Percentiles rank a stretch among this genome's conserved stretches.
Evolutionary conservation across 2,329 filamentous ascomycete species (phyloP).

Genomic region (Corynespora cassiicola): DNA sequence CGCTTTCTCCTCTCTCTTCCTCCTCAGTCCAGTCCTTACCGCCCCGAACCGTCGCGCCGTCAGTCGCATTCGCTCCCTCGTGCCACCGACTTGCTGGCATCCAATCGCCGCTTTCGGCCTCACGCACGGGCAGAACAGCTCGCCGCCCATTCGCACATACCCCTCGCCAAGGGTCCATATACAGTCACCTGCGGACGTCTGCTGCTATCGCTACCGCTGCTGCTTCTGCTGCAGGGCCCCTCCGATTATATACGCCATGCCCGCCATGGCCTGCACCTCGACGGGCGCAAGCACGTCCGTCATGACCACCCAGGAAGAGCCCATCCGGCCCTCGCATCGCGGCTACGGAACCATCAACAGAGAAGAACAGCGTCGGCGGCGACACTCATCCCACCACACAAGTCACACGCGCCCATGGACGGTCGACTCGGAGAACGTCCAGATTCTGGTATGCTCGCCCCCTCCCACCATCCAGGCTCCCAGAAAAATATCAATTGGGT

Average conservation of each 20-base stretch:
- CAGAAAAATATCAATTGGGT: no score
- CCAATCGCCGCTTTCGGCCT: slow-evolving; percentile 17
- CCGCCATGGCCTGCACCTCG: slow-evolving; percentile 18
- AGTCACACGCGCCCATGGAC: slow-evolving; percentile 50
- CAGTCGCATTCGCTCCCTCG: slow-evolving; percentile 14
- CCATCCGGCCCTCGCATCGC: slow-evolving; percentile 35
- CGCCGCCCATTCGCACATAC: slow-evolving; percentile 9
- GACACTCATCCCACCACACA: slow-evolving; percentile 56
- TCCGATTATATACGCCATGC: slow-evolving; percentile 10
- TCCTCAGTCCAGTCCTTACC: slow-evolving; percentile 9
- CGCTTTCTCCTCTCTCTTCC: slow-evolving; percentile 1
- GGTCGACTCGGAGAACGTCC: slow-evolving; percentile 55
- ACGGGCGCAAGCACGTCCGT: slow-evolving; percentile 32
- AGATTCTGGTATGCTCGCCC: slow-evolving; percentile 44
- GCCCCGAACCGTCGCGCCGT: background rate
- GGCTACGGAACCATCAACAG: slow-evolving; percentile 43
- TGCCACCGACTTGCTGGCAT: slow-evolving; percentile 1
- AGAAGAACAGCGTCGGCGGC: slow-evolving; percentile 46
- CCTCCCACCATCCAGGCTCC: no score
- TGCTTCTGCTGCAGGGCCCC: slow-evolving; percentile 2
- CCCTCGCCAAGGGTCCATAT: slow-evolving; percentile 2
- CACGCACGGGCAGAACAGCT: slow-evolving; percentile 5
- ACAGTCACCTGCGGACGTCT: slow-evolving; percentile 2
- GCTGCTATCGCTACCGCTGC: slow-evolving; percentile 1
- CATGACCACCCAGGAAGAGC: slow-evolving; percentile 52